phyloP scores from a whole-genome alignment of 2,329 filamentous ascomycete genomes.

The Fusarium citri region DNA sequence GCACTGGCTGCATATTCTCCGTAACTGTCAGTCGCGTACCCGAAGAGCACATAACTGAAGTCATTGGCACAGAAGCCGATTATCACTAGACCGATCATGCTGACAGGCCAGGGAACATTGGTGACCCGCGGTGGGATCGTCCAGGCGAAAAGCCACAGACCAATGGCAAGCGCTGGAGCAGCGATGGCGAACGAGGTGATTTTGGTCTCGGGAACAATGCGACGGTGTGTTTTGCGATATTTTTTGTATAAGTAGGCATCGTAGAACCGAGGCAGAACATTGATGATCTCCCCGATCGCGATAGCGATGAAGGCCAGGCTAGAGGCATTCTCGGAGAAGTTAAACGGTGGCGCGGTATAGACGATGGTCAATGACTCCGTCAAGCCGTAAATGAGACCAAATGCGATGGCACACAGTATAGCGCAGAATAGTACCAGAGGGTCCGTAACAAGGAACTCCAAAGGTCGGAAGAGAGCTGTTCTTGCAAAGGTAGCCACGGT shows the following conservation, averaged over 20 bases:
- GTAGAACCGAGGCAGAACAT: constrained; percentile 1
- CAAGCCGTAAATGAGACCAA: constrained; percentile 14
- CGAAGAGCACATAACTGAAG: constrained; percentile 18
- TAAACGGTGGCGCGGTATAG: constrained; percentile 3
- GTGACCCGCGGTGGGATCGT: constrained; percentile 15
- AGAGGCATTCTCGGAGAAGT: constrained; percentile 1
- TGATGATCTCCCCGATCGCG: constrained; percentile 3
- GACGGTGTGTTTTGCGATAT: background rate
- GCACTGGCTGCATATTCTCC: constrained; percentile 15
- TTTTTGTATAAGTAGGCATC: constrained; percentile 14
- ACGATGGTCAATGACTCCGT: constrained; percentile 17
- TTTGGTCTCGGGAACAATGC: constrained; percentile 11
- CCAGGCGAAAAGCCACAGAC: constrained; percentile 19
- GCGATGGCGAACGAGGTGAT: constrained; percentile 1
- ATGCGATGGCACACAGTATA: constrained; percentile 11
- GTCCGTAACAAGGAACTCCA: constrained; percentile 13
- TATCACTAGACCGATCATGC: constrained; percentile 16
- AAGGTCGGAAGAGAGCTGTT: constrained; percentile 8
- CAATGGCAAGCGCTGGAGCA: constrained; percentile 9
- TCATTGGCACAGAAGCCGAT: constrained; percentile 17
- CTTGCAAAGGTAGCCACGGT: background rate
- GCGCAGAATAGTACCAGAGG: constrained; percentile 12
- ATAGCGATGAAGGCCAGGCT: constrained; percentile 15
- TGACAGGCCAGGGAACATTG: constrained; percentile 7
- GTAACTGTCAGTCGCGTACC: constrained; percentile 12